A percentile compares a stretch with the other conserved stretches of the same genome.
These are phyloP conservation scores for Drosera spatulata DNA, from an alignment of 179 eudicot genomes.

Conservation along the genomic window DNA sequence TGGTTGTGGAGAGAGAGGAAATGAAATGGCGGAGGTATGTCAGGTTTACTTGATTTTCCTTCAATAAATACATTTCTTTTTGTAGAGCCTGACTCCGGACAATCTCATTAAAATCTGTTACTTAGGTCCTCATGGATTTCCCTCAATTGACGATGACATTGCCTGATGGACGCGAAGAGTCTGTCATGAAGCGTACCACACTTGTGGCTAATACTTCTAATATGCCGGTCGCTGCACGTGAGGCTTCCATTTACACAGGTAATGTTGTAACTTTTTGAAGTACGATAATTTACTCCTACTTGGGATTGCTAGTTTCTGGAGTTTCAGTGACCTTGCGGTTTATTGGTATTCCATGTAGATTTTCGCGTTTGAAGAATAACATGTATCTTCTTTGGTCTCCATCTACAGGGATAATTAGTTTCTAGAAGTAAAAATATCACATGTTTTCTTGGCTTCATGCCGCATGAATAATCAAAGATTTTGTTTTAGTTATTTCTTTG, in stretches of 20 bases:
- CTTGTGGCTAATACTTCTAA: constrained; percentile 99
- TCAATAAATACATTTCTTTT: constrained; percentile 4
- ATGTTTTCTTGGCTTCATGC: background rate
- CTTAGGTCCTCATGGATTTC: constrained; percentile 96
- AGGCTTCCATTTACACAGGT: constrained; percentile 99
- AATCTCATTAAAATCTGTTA: constrained; percentile 1
- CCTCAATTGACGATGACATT: constrained; percentile 99
- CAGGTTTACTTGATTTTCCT: background rate
- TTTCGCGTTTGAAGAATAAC: too few relatives aligned
- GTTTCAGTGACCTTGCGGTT: too few relatives aligned
- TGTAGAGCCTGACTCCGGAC: background rate
- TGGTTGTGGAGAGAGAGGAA: constrained; percentile 99
- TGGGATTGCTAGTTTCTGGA: too few relatives aligned
- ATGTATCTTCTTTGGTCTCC: too few relatives aligned
- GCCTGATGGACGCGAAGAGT: constrained; percentile 99
- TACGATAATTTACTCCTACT: too few relatives aligned
- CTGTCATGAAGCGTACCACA: constrained; percentile 98
- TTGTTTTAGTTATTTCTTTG: background rate
- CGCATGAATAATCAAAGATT: background rate
- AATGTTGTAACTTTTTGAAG: background rate
- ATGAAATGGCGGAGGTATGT: constrained; percentile 98
- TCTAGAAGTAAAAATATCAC: too few relatives aligned
- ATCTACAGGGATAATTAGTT: too few relatives aligned
- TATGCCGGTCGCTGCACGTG: constrained; percentile 99
- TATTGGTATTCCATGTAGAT: too few relatives aligned